Conservation (phyloP, 116 monocot species). For the Dioscorea cayenensis region DNA sequence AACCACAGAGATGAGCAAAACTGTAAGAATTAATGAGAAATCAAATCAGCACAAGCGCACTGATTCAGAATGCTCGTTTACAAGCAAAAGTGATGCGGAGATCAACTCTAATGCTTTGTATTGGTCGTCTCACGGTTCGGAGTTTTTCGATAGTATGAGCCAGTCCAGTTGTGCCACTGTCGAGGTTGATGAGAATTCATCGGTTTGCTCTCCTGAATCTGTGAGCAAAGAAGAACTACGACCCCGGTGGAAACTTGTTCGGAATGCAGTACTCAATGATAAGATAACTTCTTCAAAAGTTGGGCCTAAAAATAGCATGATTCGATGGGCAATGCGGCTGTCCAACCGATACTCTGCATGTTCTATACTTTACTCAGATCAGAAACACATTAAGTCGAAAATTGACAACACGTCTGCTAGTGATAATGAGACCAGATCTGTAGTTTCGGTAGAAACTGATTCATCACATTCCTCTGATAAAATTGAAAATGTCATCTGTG, state of each 20-base stretch:
- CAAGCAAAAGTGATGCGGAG: background rate
- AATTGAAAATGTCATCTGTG: background rate
- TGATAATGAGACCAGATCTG: background rate
- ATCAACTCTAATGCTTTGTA: background rate
- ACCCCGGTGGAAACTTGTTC: conserved; percentile 46
- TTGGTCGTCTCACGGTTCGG: background rate
- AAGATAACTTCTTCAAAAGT: conserved; percentile 7
- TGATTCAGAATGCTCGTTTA: background rate
- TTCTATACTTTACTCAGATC: conserved; percentile 22
- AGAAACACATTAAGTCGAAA: conserved; percentile 4
- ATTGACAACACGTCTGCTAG: background rate
- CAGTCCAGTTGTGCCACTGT: background rate
- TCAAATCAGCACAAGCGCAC: background rate
- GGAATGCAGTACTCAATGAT: conserved; percentile 13
- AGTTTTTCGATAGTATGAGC: background rate
- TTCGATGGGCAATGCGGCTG: conserved; percentile 56
- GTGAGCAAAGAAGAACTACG: conserved; percentile 3
- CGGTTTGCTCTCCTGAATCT: background rate
- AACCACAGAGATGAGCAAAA: background rate
- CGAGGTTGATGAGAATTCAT: background rate
- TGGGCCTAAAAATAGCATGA: conserved; percentile 34
- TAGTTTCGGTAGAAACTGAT: background rate
- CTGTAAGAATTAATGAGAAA: background rate
- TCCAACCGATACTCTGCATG: conserved; percentile 29
- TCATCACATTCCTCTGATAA: conserved; percentile 1